A percentile compares a stretch with the other conserved stretches of the same genome.
These are phyloP conservation scores for Vachellia collinsii DNA, from an alignment of 306 rosid genomes.

Conservation along the genomic window DNA sequence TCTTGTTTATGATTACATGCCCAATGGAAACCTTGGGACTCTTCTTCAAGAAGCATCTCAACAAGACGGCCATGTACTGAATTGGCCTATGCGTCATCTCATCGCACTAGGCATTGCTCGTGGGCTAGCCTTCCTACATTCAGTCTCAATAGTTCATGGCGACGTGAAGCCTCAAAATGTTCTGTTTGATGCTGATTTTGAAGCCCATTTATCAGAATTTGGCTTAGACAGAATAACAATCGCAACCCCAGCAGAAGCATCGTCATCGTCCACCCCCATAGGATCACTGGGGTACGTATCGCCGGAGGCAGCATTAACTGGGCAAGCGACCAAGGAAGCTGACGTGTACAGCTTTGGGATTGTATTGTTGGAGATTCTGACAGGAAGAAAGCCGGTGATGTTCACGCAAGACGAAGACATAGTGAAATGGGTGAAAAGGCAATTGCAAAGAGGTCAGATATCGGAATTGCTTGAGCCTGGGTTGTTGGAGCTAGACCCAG, in stretches of 20 bases:
- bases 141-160: slow-evolving; percentile 65
- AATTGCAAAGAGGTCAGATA: slow-evolving; percentile 69
- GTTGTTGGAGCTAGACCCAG: slow-evolving; percentile 81
- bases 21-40: slow-evolving; percentile 79
- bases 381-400: slow-evolving; percentile 81
- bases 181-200: slow-evolving; percentile 86
- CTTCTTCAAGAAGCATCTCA: slow-evolving; percentile 86
- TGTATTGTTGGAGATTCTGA: slow-evolving; percentile 74
- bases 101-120: slow-evolving; percentile 85
- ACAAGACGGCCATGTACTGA: slow-evolving; percentile 86
- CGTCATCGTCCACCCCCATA: slow-evolving; percentile 56
- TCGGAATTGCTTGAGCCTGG: slow-evolving; percentile 80
- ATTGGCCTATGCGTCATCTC: slow-evolving; percentile 96
- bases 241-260: slow-evolving; percentile 55
- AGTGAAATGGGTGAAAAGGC: slow-evolving; percentile 88
- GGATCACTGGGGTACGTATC: slow-evolving; percentile 80
- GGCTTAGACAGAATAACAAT: slow-evolving; percentile 66
- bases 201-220: slow-evolving; percentile 83
- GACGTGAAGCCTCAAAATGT: slow-evolving; percentile 83
- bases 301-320: slow-evolving; percentile 66
- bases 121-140: slow-evolving; percentile 73
- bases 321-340: slow-evolving; percentile 63
- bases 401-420: slow-evolving; percentile 77
- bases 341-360: slow-evolving; percentile 89
- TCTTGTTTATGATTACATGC: slow-evolving; percentile 85